A percentile compares a stretch with the other conserved stretches of the same genome.
Conservation (phyloP, 75 land plant species). For the Ceratopteris richardii region DNA sequence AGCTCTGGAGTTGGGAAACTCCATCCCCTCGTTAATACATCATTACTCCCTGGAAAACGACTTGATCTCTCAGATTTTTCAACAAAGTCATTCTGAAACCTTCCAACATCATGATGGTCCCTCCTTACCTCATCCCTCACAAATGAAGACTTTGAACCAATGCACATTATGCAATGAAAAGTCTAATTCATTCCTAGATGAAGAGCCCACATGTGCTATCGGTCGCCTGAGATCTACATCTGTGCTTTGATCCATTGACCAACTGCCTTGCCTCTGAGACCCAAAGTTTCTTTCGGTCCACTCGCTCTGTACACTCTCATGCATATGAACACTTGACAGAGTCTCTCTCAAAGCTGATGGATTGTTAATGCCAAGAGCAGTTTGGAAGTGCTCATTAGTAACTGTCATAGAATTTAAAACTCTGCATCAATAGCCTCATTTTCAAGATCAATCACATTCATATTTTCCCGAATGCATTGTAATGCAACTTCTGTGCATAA, state of each 20-base stretch:
- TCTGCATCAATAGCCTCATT: too few species aligned
- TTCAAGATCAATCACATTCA: too few species aligned
- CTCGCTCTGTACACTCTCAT: background rate
- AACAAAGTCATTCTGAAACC: background rate
- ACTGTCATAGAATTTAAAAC: too few species aligned
- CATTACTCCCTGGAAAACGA: background rate
- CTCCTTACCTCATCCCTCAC: background rate
- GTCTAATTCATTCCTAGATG: background rate
- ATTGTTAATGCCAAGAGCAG: too few species aligned
- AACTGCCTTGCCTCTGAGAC: background rate
- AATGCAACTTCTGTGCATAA: too few species aligned
- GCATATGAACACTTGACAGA: slow-evolving; percentile 21
- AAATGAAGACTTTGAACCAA: background rate
- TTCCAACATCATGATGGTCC: background rate
- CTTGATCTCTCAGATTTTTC: background rate
- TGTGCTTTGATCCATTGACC: background rate
- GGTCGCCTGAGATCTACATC: background rate
- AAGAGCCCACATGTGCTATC: background rate
- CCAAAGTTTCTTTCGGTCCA: background rate
- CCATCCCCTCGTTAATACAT: background rate
- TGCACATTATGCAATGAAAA: too few species aligned
- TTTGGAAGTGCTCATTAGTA: too few species aligned
- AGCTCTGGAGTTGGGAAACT: background rate
- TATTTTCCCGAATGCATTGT: too few species aligned
- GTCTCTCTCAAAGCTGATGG: too few species aligned